These are phyloP conservation scores for Coemansia umbellata DNA, from an alignment of 192 early-diverging fungal genomes.

Conservation along the genomic window DNA sequence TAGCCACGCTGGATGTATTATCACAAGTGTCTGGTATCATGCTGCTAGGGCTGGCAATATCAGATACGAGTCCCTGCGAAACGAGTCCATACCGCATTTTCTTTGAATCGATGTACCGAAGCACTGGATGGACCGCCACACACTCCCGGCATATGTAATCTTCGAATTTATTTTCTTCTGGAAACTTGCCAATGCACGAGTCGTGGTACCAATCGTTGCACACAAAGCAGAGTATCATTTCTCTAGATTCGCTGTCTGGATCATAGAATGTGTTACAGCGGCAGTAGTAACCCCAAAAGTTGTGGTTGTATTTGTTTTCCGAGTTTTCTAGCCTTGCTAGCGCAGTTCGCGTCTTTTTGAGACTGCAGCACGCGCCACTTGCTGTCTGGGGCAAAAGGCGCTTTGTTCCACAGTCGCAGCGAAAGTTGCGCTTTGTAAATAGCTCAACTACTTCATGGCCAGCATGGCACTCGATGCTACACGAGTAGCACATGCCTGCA, in stretches of 20 bases:
- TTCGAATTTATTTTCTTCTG: slow-evolving; percentile 21
- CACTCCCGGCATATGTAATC: slow-evolving; percentile 45
- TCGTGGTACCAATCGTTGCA: slow-evolving; percentile 89
- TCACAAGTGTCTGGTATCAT: not conserved
- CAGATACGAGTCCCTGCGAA: slow-evolving; percentile 4
- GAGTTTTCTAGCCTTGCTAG: slow-evolving; percentile 48
- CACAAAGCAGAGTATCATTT: slow-evolving; percentile 81
- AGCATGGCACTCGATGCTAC: slow-evolving; percentile 72
- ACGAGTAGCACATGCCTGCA: slow-evolving; percentile 73
- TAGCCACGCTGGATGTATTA: not conserved
- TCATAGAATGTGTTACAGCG: slow-evolving; percentile 79
- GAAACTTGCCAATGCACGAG: slow-evolving; percentile 61
- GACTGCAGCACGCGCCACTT: slow-evolving; percentile 16
- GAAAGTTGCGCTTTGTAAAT: slow-evolving; percentile 78
- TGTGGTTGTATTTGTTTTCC: slow-evolving; percentile 78
- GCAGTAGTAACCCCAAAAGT: slow-evolving; percentile 82
- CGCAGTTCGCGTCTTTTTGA: slow-evolving; percentile 16
- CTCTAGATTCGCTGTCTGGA: slow-evolving; percentile 61
- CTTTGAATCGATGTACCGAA: slow-evolving; percentile 27
- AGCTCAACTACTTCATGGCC: slow-evolving; percentile 82
- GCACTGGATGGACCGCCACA: slow-evolving; percentile 16
- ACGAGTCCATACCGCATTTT: slow-evolving; percentile 19
- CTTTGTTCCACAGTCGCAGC: slow-evolving; percentile 84
- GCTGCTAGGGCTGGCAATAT: not conserved
- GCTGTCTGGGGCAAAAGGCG: slow-evolving; percentile 17